Evolutionary conservation across 2,329 filamentous ascomycete genomes (phyloP).

Genomic region (Akanthomyces lecanii): DNA sequence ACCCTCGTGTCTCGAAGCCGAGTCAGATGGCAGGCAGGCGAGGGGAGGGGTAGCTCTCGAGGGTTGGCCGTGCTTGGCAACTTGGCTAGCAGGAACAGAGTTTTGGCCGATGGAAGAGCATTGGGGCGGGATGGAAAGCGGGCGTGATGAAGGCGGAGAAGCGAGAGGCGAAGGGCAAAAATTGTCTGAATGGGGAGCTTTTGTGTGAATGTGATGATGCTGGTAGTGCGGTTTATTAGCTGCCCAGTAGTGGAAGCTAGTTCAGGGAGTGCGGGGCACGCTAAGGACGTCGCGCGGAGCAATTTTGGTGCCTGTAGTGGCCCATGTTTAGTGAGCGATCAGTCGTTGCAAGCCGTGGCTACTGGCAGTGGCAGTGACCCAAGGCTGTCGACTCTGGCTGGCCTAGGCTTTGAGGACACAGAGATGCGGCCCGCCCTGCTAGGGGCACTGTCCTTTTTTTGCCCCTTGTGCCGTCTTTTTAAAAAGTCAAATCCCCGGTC

Average conservation of each 20-base stretch:
- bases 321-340: neutral
- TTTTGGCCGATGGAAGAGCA: neutral
- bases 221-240: neutral
- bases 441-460: neutral
- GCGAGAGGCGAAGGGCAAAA: constrained; percentile 16
- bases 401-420: no score
- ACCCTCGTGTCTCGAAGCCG: neutral
- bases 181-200: neutral
- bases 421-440: neutral
- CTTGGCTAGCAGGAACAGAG: neutral
- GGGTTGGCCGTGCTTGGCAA: neutral
- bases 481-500: neutral
- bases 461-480: neutral
- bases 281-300: neutral
- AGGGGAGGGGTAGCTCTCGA: neutral
- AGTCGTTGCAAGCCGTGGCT: no score
- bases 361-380: no score
- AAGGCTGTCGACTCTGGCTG: no score
- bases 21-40: neutral
- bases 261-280: neutral
- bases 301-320: neutral
- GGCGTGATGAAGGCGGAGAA: constrained; percentile 7
- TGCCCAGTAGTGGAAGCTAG: neutral
- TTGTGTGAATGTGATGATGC: neutral
- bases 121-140: neutral